Conservation (phyloP, 306 rosid genomes). For the Prunus mume region DNA sequence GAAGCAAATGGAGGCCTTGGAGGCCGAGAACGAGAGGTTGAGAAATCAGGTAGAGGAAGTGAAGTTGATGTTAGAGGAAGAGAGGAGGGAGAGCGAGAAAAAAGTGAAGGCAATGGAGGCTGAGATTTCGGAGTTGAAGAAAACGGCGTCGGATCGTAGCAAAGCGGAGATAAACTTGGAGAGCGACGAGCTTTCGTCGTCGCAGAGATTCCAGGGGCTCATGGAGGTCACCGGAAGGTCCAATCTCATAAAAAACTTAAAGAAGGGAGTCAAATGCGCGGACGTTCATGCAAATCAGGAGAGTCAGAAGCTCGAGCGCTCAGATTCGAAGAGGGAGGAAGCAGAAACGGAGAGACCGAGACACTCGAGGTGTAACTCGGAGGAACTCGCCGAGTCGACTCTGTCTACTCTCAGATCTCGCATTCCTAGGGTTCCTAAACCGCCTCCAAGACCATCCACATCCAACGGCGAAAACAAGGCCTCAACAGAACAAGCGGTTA, state of each 20-base stretch:
- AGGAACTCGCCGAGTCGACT: conserved; percentile 65
- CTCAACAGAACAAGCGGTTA: conserved; percentile 33
- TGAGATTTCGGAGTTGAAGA: conserved; percentile 64
- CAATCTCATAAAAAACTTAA: conserved; percentile 55
- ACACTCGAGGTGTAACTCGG: conserved; percentile 74
- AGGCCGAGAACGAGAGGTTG: conserved; percentile 50
- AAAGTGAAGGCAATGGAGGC: conserved; percentile 54
- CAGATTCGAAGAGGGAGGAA: conserved; percentile 55
- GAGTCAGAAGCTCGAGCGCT: conserved; percentile 37
- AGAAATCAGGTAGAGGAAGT: conserved; percentile 39
- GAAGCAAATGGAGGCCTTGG: conserved; percentile 39
- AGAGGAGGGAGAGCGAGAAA: conserved; percentile 39
- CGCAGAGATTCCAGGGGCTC: conserved; percentile 63
- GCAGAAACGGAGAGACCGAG: conserved; percentile 50
- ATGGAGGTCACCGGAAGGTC: conserved; percentile 57
- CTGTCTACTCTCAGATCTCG: conserved; percentile 59
- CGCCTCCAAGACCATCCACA: conserved; percentile 70
- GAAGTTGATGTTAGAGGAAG: conserved; percentile 35
- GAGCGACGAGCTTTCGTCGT: conserved; percentile 52
- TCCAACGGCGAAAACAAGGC: conserved; percentile 23
- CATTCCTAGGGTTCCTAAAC: conserved; percentile 85
- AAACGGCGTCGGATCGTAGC: conserved; percentile 38
- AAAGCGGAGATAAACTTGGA: conserved; percentile 27
- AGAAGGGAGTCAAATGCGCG: conserved; percentile 35
- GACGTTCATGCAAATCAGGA: conserved; percentile 33